phyloP scores from a whole-genome alignment of 129 eudicot species.

The Chrysanthemum lavandulifolium region DNA sequence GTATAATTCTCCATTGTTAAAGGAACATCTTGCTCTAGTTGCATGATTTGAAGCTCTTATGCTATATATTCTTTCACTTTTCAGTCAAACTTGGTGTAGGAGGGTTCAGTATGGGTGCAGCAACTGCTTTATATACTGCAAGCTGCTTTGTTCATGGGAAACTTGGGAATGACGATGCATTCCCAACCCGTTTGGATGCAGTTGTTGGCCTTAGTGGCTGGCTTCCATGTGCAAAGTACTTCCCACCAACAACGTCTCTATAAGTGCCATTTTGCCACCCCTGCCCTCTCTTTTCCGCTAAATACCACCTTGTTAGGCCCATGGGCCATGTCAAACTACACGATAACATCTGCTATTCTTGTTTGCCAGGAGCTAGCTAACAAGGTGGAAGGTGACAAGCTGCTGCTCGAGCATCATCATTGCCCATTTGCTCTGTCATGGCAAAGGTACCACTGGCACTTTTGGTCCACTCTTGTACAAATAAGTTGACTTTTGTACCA shows the following conservation, averaged over 20 bases:
- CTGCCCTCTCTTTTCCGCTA: not conserved
- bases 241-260: not conserved
- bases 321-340: not conserved
- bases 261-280: too few species aligned
- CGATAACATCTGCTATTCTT: slow-evolving; percentile 14
- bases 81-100: slow-evolving; percentile 82
- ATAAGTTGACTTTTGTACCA: slow-evolving; percentile 24
- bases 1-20: not conserved
- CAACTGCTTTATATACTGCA: slow-evolving; percentile 67
- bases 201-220: slow-evolving; percentile 88
- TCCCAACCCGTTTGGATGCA: slow-evolving; percentile 59
- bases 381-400: slow-evolving; percentile 71
- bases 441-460: slow-evolving; percentile 49
- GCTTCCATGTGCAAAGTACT: slow-evolving; percentile 86
- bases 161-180: slow-evolving; percentile 53
- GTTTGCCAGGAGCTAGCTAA: slow-evolving; percentile 48
- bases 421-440: slow-evolving; percentile 93
- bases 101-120: slow-evolving; percentile 96
- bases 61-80: slow-evolving; percentile 10
- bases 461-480: not conserved
- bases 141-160: slow-evolving; percentile 69
- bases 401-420: slow-evolving; percentile 71
- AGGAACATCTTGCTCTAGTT: slow-evolving; percentile 4
- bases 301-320: not conserved
- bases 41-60: not conserved